Percentiles rank a stretch among this genome's conserved stretches.
Evolutionary conservation across 257 asterid species (phyloP).

Genomic region (Eucommia ulmoides): DNA sequence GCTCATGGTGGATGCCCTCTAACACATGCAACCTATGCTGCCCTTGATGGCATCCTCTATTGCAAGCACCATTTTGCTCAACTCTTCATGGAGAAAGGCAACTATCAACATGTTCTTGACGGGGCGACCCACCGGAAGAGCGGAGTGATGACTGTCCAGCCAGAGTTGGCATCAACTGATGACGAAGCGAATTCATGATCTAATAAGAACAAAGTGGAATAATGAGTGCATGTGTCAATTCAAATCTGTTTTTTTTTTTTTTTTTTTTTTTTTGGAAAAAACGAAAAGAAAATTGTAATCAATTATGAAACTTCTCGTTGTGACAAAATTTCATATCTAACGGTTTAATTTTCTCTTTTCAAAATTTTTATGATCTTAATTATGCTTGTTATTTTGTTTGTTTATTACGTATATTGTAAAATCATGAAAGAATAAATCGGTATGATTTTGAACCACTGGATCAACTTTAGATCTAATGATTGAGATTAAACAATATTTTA

Average conservation of each 20-base stretch:
- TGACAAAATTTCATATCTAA: background rate
- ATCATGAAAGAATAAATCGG: too few species aligned
- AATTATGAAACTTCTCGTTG: background rate
- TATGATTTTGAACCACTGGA: too few species aligned
- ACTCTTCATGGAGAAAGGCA: slow-evolving; percentile 61
- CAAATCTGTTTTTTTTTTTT: too few species aligned
- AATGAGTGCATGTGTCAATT: background rate
- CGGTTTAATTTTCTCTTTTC: too few species aligned
- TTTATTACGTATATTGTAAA: too few species aligned
- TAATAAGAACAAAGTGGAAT: background rate
- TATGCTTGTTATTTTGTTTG: too few species aligned
- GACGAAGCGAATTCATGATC: background rate
- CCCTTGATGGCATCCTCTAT: slow-evolving; percentile 44
- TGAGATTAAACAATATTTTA: too few species aligned
- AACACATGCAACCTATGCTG: slow-evolving; percentile 50
- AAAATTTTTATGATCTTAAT: too few species aligned
- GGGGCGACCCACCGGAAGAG: slow-evolving; percentile 26
- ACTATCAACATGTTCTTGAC: slow-evolving; percentile 44
- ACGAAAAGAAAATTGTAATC: background rate
- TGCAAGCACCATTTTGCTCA: slow-evolving; percentile 60
- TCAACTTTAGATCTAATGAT: too few species aligned
- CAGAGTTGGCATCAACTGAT: background rate
- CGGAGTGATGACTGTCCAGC: slow-evolving; percentile 5
- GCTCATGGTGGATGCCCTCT: slow-evolving; percentile 57
- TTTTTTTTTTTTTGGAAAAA: too few species aligned